Conservation (phyloP, 1,284 basidiomycete species). For the Sparassis latifolia region DNA sequence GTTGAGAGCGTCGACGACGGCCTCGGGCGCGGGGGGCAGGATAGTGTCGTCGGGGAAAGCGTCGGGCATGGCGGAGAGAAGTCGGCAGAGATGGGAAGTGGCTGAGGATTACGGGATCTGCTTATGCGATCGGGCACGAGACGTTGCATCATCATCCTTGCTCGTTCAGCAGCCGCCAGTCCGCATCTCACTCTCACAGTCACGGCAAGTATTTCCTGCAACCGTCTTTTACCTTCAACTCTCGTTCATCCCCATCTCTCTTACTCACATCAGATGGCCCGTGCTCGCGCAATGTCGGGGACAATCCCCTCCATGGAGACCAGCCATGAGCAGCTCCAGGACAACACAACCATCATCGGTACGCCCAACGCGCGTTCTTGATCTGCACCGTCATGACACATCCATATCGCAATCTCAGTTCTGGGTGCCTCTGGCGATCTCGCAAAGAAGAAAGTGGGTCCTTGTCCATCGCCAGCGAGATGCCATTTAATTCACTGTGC, state of each 20-base stretch:
- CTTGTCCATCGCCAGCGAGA: not conserved
- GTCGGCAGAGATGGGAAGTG: slow-evolving; percentile 8
- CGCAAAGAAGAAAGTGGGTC: slow-evolving; percentile 93
- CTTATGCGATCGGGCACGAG: slow-evolving; percentile 4
- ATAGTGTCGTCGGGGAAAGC: slow-evolving; percentile 6
- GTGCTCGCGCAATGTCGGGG: slow-evolving; percentile 55
- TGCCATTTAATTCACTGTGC: not conserved
- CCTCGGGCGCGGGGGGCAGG: slow-evolving; percentile 32
- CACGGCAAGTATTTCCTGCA: slow-evolving; percentile 4
- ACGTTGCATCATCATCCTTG: slow-evolving; percentile 15
- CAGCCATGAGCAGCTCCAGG: slow-evolving; percentile 64
- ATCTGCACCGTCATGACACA: slow-evolving; percentile 1
- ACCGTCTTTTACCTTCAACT: slow-evolving; percentile 7
- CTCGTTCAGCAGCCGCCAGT: slow-evolving; percentile 7
- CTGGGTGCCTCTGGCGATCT: slow-evolving; percentile 96
- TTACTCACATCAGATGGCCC: slow-evolving; percentile 8
- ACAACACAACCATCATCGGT: slow-evolving; percentile 88
- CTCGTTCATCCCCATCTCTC: not conserved
- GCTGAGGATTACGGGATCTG: not conserved
- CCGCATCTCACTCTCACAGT: slow-evolving; percentile 6
- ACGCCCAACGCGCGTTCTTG: slow-evolving; percentile 22
- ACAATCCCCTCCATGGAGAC: slow-evolving; percentile 86
- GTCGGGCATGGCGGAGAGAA: slow-evolving; percentile 10
- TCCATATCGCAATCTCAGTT: slow-evolving; percentile 42
- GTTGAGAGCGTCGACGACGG: slow-evolving; percentile 52